Base-by-base conservation (phyloP, 108 stramenopile species). In the Nitzschia palea region DNA sequence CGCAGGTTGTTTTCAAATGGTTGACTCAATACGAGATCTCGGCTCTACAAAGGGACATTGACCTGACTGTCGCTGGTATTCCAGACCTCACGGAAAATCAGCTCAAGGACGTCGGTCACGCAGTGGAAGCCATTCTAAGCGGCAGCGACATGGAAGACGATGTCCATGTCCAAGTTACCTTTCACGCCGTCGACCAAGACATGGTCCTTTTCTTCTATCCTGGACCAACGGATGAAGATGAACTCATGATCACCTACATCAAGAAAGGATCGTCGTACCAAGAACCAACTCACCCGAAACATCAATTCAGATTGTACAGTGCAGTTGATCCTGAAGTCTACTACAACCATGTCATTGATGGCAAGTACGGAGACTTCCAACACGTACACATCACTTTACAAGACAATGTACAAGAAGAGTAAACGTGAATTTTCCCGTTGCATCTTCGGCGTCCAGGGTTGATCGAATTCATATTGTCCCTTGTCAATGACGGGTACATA, bases 161-260 rank as follows among this genome's bases (percentile, higher is more conserved):
- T 25, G 73, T 80, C 18, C 77, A 80, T 36, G 80, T 88, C 45
- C 74, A 77, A 68, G 80, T 82, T 47, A 43, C 79, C 32, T 76
- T 84, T 31, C 69, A 80, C 23, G 80, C 70, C 15, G 55, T 70
- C 10, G 71, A 77, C n/a, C 64, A 73, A n/a, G 64, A 77, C 27
- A 70, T 70, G 61, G 62, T 68, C 29, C 31, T 88, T 17, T 80
- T 74, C 55, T 82, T 66, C 70, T 53, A 73, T 36, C 59, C 59
- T 42, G 59, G 59, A 25, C 59, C 59, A 6, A 60, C 59, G 1
- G 76, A 71, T 68, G 66, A 65, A 12, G 76, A 77, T 4, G 59
- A 82, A 35, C 62, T 75, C 30, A 51, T 65, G 76, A 56, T 82
- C 30, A 56, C 62, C 12, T 55, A 66, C 29, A 68, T 82, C 30